Base-by-base conservation (phyloP, 2,329 filamentous ascomycete genomes). In the Penicillium thymicola region DNA sequence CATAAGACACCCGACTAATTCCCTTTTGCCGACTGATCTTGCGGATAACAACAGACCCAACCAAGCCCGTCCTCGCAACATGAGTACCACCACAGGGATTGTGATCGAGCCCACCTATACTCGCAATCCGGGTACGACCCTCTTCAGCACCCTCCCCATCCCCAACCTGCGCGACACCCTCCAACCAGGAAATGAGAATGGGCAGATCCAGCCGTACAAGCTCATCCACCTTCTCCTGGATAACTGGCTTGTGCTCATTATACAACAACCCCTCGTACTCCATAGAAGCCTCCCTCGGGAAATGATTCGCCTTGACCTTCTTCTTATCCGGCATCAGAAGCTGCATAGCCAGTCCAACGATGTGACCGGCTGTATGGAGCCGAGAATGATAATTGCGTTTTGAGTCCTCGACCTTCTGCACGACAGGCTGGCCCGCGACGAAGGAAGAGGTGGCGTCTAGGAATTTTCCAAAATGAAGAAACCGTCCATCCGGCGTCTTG, bases 41-140 rank as follows among this genome's bases (percentile, higher is more conserved):
- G 28, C 65, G 63, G 37, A 71, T 64, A 14, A 56, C 59, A 49
- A 70, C 59, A 4, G 57, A 37, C n/a, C 69, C 67, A 16, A 65
- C 64, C 36, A 60, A 16, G 16, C 60, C 50, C 25, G 67, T 69
- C 38, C 57, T 51, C 23, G 55, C 51, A 13, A 72, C 64, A 64
- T 70, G 67, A 25, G 68, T 71, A 18, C 68, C 68, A 27, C 68
- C 68, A 59, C 68, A 71, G 9, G 68, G 68, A 55, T 65, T 70
- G 8, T 63, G 62, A 58, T 69, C 69, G 18, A 70, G 43, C 8
- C 67, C 66, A 40, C 59, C 67, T 51, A 71, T 67, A 54, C 67
- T 64, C 8, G 67, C 67, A 48, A 70, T 60, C 8, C 67, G 60
- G 13, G 66, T 60, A 34, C 60, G 59, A 28, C 46, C 46, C 18